Conservation (phyloP, 140 eudicot species). For the Flaveria floridana region DNA sequence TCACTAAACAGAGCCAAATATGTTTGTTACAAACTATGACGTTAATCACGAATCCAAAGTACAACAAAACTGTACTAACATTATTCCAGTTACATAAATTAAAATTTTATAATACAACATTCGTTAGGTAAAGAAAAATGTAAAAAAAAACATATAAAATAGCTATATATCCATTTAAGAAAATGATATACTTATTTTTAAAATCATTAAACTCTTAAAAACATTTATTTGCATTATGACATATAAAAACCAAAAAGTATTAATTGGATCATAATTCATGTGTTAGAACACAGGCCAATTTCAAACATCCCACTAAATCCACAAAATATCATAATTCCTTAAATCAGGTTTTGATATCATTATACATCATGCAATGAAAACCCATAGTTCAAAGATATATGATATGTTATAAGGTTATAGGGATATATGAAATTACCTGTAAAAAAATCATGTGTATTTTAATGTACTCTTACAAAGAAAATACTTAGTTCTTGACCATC, state of each 20-base stretch:
- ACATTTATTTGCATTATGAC: constrained; percentile 23
- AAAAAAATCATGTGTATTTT: neutral
- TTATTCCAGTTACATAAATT: neutral
- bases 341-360: too few relatives aligned
- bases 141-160: neutral
- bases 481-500: constrained; percentile 55
- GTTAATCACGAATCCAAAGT: neutral
- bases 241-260: neutral
- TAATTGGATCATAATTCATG: neutral
- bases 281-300: neutral
- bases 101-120: neutral
- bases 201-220: constrained; percentile 7
- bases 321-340: too few relatives aligned
- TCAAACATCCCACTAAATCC: too few relatives aligned
- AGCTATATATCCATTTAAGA: neutral
- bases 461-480: constrained; percentile 47
- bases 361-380: too few relatives aligned
- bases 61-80: neutral
- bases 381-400: too few relatives aligned
- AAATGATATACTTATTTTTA: neutral
- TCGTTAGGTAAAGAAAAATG: neutral
- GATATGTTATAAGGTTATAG: too few relatives aligned
- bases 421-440: too few relatives aligned
- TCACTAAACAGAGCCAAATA: neutral
- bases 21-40: neutral